Conservation (phyloP, 805 yeast species). For the Sugiyamaella valdiviana region DNA sequence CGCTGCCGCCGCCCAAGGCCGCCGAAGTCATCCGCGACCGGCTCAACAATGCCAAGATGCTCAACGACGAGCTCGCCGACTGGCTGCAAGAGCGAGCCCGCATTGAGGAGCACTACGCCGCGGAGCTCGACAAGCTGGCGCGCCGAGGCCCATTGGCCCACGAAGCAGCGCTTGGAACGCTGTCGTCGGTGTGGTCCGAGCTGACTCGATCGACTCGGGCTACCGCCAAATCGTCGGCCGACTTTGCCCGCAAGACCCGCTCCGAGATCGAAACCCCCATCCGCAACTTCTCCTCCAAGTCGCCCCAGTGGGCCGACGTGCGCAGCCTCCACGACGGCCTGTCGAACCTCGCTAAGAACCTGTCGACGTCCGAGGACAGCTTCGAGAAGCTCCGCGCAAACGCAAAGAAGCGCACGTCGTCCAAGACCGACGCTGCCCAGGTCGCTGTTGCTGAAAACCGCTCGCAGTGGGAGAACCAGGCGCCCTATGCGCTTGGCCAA, state of each 20-base stretch:
- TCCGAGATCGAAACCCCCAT: conserved; percentile 35
- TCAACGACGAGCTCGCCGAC: conserved; percentile 55
- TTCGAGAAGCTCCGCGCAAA: conserved; percentile 33
- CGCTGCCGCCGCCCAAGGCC: conserved; percentile 52
- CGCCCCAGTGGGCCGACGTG: conserved; percentile 50
- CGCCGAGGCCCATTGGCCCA: conserved; percentile 24
- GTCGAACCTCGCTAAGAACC: conserved; percentile 38
- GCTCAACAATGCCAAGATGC: conserved; percentile 45
- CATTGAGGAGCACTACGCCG: conserved; percentile 42
- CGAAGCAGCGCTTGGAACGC: conserved; percentile 24
- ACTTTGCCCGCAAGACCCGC: conserved; percentile 34
- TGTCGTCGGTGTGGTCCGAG: conserved; percentile 25
- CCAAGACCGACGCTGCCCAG: conserved; percentile 23
- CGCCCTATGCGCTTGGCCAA: conserved; percentile 68
- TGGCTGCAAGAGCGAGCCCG: conserved; percentile 53
- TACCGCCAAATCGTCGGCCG: conserved; percentile 26
- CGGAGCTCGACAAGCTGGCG: conserved; percentile 39
- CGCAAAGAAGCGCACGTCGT: conserved; percentile 12
- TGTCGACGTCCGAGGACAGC: conserved; percentile 35
- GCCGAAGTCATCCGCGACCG: conserved; percentile 55
- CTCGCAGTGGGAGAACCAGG: conserved; percentile 61
- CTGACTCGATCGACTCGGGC: conserved; percentile 25
- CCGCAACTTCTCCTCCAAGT: conserved; percentile 40
- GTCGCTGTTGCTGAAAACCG: conserved; percentile 37
- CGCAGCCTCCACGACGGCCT: conserved; percentile 41